Evolutionary conservation across 1,284 basidiomycete genomes (phyloP), one percentile per base, ranked within the genome.

Genomic region (Ustilago nuda): DNA sequence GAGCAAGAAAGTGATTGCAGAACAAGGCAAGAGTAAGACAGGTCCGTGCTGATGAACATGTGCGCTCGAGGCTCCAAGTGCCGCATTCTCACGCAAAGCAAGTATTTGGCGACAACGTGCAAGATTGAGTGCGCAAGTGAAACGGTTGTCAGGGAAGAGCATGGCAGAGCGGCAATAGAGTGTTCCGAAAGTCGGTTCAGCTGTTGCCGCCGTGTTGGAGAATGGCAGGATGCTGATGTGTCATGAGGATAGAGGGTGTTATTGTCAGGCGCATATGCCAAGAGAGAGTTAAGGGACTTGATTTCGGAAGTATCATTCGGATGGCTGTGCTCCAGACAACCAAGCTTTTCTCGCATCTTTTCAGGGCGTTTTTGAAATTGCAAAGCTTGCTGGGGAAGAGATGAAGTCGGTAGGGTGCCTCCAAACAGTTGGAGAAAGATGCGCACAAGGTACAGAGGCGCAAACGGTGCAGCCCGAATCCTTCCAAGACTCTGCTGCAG

Each of bases 241-340:
- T 50, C 9, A 30, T 27, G 9, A 7, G 13, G 12, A 30, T 11
- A n/a, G 4, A 30, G 30, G 3, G 48, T 50, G n/a, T 9, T 45
- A 32, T 36, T 48, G 45, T 13, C 17, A 15, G 13, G 46, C 50
- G 19, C 43, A 32, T 39, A 13, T 19, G 58, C 36, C 30, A 43
- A 66, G 45, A 19, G 17, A 61, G 36, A 27, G 46, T 55, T 35
- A 27, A 15, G 11, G 37, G 27, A 46, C 33, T 63, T 66, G 60
- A 72, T 66, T 50, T 43, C 64, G 69, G 64, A 32, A 63, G 64
- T 56, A 60, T 62, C 64, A 58, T 11, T 57, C 63, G 64, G 60
- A 45, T 39, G 56, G 51, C 30, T 35, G 58, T 50, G 66, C 37
- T 69, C 57, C 60, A 56, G 56, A 27, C 52, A 45, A 4, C 8